These are phyloP conservation scores for Domatiomyces catenatus DNA, from an alignment of 2,329 filamentous ascomycete genomes.

Conservation along the genomic window DNA sequence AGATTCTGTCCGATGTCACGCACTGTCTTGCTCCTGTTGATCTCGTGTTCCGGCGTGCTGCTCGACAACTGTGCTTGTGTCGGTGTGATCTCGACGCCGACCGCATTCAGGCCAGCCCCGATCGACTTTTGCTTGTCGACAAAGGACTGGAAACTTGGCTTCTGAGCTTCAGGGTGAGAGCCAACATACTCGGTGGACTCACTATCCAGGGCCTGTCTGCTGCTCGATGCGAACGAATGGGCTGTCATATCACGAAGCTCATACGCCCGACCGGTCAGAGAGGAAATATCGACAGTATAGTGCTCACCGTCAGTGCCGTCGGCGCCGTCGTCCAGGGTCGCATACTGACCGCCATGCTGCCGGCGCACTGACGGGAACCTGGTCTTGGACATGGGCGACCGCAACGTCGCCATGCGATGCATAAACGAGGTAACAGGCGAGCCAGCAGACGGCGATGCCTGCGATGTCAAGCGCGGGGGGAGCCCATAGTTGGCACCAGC, in stretches of 20 bases:
- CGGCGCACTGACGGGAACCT: slow-evolving; percentile 9
- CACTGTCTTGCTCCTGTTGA: slow-evolving; percentile 16
- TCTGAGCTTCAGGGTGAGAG: not conserved
- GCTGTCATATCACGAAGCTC: slow-evolving; percentile 15
- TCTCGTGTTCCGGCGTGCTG: not conserved
- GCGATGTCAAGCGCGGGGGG: not conserved
- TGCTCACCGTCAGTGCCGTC: slow-evolving; percentile 6
- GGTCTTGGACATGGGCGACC: slow-evolving; percentile 6
- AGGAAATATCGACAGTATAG: slow-evolving; percentile 14
- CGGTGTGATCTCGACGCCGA: slow-evolving; percentile 13
- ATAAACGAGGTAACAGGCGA: slow-evolving; percentile 12
- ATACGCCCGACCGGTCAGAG: slow-evolving; percentile 15
- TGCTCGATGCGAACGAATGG: not conserved
- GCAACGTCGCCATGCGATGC: slow-evolving; percentile 12
- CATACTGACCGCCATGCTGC: slow-evolving; percentile 11
- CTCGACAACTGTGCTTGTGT: not conserved
- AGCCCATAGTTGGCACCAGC: not conserved
- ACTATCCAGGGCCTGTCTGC: slow-evolving; percentile 1
- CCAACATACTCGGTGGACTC: slow-evolving; percentile 10
- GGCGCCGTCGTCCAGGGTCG: slow-evolving; percentile 9
- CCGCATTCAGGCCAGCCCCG: slow-evolving; percentile 15
- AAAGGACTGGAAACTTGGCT: slow-evolving; percentile 12
- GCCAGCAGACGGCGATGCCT: not conserved
- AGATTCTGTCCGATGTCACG: slow-evolving; percentile 26
- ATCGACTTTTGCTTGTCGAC: slow-evolving; percentile 11